A percentile compares a stretch with the other conserved stretches of the same genome.
Evolutionary conservation across 2,329 filamentous ascomycete species (phyloP).

Genomic region (Fusarium begoniae): DNA sequence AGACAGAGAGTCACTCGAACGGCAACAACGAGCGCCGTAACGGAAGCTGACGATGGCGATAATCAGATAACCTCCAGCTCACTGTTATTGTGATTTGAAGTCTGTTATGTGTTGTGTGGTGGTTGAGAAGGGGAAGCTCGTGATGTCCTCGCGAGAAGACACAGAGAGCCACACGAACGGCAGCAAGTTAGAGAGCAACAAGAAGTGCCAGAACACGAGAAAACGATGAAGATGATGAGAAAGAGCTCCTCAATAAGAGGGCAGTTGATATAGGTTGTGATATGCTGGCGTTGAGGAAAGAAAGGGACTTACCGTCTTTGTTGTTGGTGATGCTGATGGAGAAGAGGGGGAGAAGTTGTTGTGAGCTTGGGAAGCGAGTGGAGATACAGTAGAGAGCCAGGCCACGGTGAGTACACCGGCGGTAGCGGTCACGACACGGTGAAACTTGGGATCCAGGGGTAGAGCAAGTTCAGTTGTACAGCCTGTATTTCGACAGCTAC

Average conservation of each 20-base stretch:
- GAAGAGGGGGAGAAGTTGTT: not conserved
- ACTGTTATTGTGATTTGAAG: not conserved
- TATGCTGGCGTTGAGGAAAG: not conserved
- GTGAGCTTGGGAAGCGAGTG: not conserved
- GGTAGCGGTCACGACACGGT: not conserved
- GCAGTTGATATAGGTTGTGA: not conserved
- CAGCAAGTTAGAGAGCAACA: not conserved
- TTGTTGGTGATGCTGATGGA: not conserved
- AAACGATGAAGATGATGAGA: not conserved
- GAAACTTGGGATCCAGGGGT: conserved; percentile 3
- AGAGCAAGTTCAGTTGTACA: not conserved
- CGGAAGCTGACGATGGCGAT: not conserved
- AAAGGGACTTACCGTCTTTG: not conserved
- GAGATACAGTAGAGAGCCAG: not conserved
- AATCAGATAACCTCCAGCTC: not conserved
- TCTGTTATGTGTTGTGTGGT: not conserved
- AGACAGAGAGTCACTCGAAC: not conserved
- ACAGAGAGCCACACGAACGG: not conserved
- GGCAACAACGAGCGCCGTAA: no score
- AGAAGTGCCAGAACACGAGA: not conserved
- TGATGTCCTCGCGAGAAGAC: not conserved
- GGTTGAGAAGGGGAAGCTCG: not conserved
- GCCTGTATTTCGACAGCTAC: not conserved
- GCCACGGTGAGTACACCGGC: not conserved
- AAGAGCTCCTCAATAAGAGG: not conserved